Conservation (phyloP, 768 basidiomycete genomes). For the Trametes meyenii region DNA sequence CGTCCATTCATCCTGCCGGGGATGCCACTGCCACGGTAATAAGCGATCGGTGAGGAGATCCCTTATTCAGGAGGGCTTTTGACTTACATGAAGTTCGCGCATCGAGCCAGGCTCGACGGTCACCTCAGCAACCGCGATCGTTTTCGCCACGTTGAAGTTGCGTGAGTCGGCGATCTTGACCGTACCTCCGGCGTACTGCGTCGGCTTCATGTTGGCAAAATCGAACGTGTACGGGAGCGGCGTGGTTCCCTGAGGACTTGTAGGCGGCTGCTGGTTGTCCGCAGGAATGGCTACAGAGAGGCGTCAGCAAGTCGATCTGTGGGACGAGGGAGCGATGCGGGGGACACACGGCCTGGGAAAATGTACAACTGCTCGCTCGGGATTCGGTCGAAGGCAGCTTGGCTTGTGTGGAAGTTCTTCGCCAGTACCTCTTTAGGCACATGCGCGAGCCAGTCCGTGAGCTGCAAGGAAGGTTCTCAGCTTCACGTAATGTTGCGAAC, state of each 20-base stretch:
- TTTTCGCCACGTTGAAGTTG: conserved; percentile 53
- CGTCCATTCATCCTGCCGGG: conserved; percentile 66
- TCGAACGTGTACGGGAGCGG: conserved; percentile 52
- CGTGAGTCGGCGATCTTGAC: conserved; percentile 49
- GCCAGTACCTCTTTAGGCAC: conserved; percentile 41
- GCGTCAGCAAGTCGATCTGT: too few relatives aligned
- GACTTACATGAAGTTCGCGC: conserved; percentile 51
- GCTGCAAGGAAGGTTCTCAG: conserved; percentile 17
- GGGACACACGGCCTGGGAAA: conserved; percentile 29
- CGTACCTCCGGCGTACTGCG: conserved; percentile 45
- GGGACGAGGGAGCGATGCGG: neutral
- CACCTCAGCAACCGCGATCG: conserved; percentile 59
- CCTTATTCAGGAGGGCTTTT: neutral
- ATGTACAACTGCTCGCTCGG: conserved; percentile 34
- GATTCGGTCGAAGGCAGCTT: conserved; percentile 33
- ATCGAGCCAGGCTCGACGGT: conserved; percentile 60
- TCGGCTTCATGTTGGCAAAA: conserved; percentile 48
- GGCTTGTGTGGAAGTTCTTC: conserved; percentile 36
- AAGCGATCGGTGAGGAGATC: neutral
- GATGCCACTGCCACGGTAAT: conserved; percentile 58
- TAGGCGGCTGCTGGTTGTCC: conserved; percentile 37
- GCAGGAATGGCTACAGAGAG: conserved; percentile 30
- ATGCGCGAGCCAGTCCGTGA: conserved; percentile 36
- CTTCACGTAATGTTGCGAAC: neutral
- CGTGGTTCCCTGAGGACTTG: conserved; percentile 48